These are phyloP conservation scores for Cercospora zeina DNA, from an alignment of 2,329 filamentous ascomycete species.

Conservation along the genomic window DNA sequence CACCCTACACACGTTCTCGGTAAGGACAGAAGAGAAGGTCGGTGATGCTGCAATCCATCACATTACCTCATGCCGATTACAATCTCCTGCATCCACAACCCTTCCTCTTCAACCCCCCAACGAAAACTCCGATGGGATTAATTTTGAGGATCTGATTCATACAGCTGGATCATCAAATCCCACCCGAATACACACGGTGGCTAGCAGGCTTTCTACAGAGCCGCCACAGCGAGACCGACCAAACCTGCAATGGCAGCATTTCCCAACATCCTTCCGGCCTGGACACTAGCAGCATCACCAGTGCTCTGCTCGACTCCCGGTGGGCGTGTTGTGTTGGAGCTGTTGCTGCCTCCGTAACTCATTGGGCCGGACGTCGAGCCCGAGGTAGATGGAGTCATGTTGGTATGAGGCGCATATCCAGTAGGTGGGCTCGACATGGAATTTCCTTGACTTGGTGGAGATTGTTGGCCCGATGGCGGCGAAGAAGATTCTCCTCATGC, in stretches of 20 bases:
- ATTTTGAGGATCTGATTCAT: neutral
- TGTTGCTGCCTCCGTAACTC: neutral
- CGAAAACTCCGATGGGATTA: neutral
- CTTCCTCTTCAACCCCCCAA: neutral
- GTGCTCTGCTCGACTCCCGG: slow-evolving; percentile 7
- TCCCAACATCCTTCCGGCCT: slow-evolving; percentile 3
- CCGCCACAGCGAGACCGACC: slow-evolving; percentile 3
- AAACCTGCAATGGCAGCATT: slow-evolving; percentile 9
- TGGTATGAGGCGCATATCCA: slow-evolving; percentile 11
- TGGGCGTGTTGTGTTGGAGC: neutral
- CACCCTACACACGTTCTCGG: slow-evolving; percentile 9
- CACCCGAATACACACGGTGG: neutral
- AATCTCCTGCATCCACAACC: neutral
- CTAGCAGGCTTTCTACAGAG: neutral
- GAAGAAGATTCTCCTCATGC: neutral
- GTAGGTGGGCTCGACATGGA: slow-evolving; percentile 4
- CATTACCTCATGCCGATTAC: slow-evolving; percentile 8
- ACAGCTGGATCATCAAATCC: neutral
- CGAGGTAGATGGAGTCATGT: slow-evolving; percentile 1
- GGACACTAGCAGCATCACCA: slow-evolving; percentile 9
- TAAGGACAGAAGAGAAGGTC: slow-evolving; percentile 12
- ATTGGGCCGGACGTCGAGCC: neutral
- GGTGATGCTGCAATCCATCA: slow-evolving; percentile 6
- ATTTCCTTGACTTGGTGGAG: slow-evolving; percentile 8
- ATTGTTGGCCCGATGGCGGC: neutral